A percentile compares a stretch with the other conserved stretches of the same genome.
phyloP scores from a whole-genome alignment of 1,284 basidiomycete species.

The Cystobasidium sp. region DNA sequence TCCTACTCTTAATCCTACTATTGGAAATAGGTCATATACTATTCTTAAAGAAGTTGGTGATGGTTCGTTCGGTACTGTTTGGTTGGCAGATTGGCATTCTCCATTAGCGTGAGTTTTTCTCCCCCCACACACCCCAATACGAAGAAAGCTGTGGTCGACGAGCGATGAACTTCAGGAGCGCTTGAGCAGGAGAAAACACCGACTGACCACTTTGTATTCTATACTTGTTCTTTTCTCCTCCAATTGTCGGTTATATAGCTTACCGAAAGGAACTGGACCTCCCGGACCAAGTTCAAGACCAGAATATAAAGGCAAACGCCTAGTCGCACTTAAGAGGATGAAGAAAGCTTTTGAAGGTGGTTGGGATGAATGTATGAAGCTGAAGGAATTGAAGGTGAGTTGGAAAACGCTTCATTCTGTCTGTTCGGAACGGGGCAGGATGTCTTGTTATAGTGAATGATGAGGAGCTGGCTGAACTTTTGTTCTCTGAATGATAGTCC shows the following conservation, averaged over 20 bases:
- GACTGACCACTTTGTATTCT: not conserved
- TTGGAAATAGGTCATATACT: constrained; percentile 59
- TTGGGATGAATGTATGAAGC: constrained; percentile 92
- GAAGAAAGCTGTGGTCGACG: too few species aligned
- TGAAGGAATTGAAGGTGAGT: constrained; percentile 92
- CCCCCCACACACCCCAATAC: not conserved
- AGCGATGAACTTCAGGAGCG: too few species aligned
- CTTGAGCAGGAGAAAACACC: not conserved
- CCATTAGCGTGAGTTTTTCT: constrained; percentile 74
- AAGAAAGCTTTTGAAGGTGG: constrained; percentile 95
- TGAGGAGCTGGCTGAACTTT: not conserved
- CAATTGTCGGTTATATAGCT: not conserved
- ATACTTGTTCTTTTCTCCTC: constrained; percentile 66
- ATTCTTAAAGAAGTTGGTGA: constrained; percentile 87
- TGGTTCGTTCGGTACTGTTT: constrained; percentile 96
- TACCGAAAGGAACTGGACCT: constrained; percentile 66
- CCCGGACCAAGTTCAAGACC: constrained; percentile 74
- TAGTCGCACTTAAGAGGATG: constrained; percentile 98
- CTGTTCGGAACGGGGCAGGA: constrained; percentile 31
- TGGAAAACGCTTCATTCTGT: not conserved
- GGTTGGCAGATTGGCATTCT: constrained; percentile 99
- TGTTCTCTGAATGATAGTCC: constrained; percentile 65
- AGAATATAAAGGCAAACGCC: constrained; percentile 90
- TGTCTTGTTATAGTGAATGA: too few species aligned
- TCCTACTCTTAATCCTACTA: constrained; percentile 17